Evolutionary conservation across 306 rosid species (phyloP), one percentile per base, ranked within the genome.

Genomic region (Vigna reflexopilosa): DNA sequence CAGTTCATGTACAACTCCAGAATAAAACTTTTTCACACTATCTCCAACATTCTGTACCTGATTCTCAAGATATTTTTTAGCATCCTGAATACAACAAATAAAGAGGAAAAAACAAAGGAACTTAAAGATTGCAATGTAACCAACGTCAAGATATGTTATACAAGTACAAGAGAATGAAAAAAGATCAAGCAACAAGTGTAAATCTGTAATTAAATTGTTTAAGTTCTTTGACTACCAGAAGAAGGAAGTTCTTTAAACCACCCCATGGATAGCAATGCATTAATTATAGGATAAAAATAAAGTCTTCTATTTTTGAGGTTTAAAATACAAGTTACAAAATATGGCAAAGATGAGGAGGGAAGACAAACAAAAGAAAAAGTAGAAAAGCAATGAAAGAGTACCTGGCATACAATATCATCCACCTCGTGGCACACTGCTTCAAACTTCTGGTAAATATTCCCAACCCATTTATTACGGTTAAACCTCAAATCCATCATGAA

Each of bases 401-500:
- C 98, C 97, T 92, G 88, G 61, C 77, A 81, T 34, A 89, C 92
- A 69, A 88, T 80, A 70, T 79, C 89, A 83, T 90, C 94, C 72
- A 89, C 97, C 81, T 91, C 98, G 19, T 89, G 93, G 81, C 97
- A 86, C 66, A 84, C 92, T 62, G 86, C 87, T 95, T 95, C 98
- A 78, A 95, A 80, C 79, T 89, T 94, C 80, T 90, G 92, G 85
- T 66, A 95, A 73, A 95, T 70, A 81, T 87, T 84, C 70, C 91
- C 95, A 77, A 89, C 87, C 98, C 97, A 95, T 26, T 80, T 81
- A 63, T 84, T 82, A 77, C 44, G 82, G 63, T 85, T 79, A 85
- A 70, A 67, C 74, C 78, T 88, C 44, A 87, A 86, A 85, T 91
- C 92, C 97, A 90, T 94, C 64, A 20, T 57, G 72, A 69, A 12